phyloP scores from a whole-genome alignment of 495 filamentous ascomycete species.

The Xylaria grammica region DNA sequence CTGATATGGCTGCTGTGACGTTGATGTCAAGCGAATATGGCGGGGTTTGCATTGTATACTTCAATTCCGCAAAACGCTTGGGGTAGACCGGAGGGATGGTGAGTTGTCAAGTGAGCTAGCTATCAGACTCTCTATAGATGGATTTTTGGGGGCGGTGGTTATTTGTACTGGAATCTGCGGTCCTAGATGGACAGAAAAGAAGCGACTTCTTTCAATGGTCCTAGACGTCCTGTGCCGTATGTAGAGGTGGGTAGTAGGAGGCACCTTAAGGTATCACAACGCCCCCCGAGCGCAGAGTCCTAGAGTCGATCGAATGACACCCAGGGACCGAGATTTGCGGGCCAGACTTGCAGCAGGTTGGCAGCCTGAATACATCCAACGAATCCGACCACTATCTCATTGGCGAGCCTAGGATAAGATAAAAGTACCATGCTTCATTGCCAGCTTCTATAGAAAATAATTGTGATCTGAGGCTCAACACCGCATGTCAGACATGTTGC shows the following conservation, averaged over 20 bases:
- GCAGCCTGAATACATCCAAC: neutral
- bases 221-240: too few species aligned
- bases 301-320: too few species aligned
- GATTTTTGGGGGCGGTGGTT: slow-evolving; percentile 1
- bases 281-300: too few species aligned
- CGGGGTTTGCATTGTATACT: neutral
- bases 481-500: neutral
- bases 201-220: too few species aligned
- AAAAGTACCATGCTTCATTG: slow-evolving; percentile 1
- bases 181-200: neutral
- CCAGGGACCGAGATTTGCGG: neutral
- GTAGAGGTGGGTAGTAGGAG: too few species aligned
- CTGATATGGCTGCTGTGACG: neutral
- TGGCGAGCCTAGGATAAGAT: neutral
- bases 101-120: neutral
- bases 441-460: neutral
- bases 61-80: neutral
- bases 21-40: neutral
- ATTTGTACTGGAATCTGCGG: neutral
- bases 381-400: neutral
- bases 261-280: too few species aligned
- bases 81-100: neutral
- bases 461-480: neutral
- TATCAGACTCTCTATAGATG: neutral
- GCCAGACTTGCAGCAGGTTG: too few species aligned